Percentiles rank a stretch among this genome's conserved stretches.
Conservation (phyloP, 2,329 filamentous ascomycete genomes). For the Coniochaeta ligniaria region DNA sequence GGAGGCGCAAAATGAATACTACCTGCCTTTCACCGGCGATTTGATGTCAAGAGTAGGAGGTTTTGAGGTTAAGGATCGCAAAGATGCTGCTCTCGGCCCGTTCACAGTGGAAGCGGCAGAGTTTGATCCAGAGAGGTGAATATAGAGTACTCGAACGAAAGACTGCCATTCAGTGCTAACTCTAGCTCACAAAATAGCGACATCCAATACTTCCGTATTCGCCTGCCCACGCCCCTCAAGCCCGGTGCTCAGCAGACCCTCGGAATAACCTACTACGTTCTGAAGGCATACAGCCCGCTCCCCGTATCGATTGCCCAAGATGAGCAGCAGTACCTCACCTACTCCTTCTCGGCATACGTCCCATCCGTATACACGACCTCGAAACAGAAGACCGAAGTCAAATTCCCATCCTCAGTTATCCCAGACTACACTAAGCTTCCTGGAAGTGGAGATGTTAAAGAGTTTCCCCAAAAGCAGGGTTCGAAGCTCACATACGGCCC, state of each 20-base stretch:
- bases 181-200: conserved; percentile 37
- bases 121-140: conserved; percentile 51
- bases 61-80: conserved; percentile 89
- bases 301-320: conserved; percentile 78
- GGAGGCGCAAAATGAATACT: conserved; percentile 82
- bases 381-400: conserved; percentile 97
- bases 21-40: conserved; percentile 72
- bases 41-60: conserved; percentile 73
- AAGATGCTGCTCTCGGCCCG: conserved; percentile 57
- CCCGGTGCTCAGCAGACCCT: conserved; percentile 76
- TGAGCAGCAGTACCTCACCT: conserved; percentile 79
- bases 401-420: conserved; percentile 70
- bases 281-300: conserved; percentile 72
- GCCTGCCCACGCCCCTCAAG: conserved; percentile 67
- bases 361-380: conserved; percentile 76
- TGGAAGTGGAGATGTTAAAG: conserved; percentile 51
- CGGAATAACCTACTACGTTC: conserved; percentile 75
- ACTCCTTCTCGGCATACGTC: conserved; percentile 79
- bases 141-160: background rate
- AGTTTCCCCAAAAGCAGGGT: conserved; percentile 73
- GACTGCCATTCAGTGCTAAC: background rate
- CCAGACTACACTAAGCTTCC: conserved; percentile 78
- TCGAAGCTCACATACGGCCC: conserved; percentile 84
- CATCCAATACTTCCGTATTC: conserved; percentile 77
- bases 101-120: conserved; percentile 67